Base-by-base conservation (phyloP, 345 rosid genomes). In the Gossypium rotundifolium region DNA sequence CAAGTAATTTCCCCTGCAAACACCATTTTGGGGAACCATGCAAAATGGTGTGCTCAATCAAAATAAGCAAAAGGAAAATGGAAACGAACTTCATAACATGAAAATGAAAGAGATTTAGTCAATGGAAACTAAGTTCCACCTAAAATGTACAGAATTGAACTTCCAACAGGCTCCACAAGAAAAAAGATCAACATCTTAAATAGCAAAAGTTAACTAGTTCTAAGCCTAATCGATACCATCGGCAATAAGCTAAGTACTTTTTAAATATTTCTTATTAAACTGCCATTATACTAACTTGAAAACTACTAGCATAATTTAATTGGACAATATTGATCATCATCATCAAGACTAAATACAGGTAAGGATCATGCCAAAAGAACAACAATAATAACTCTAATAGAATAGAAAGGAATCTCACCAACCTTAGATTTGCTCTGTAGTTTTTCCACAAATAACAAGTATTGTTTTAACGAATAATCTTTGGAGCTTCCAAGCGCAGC, bases 381-480 rank as follows among this genome's bases (percentile, higher is more conserved):
- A 3, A 11, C 17, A 51, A 57, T 57, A 18, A 57, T 23, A 0
- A 13, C 13, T 45, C 11, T 9, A 10, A 27, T 20, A 53, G 42
- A 59, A 51, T 16, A 70, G 10, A 46, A n/a, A 4, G 49, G 74
- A 76, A 74, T 12, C 77, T 76, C 27, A 77, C 75, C 75, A 48
- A 89, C 97, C 89, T 86, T 84, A 23, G 97, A 74, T 81, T 89
- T 92, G 1, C 74, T 78, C 70, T 85, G 87, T 29, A 89, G 77
- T 75, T 87, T 90, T 74, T 85, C 81, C 3, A 60, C 86, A 60
- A 92, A 88, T 54, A 80, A 51, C 72, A 89, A 76, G 79, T 89
- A 92, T 71, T 80, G 93, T 84, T 88, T 92, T 83, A 92, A 78
- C 16, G 97, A 78, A 72, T 94, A 94, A 65, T 90, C 93, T 82